Conservation (phyloP, 768 basidiomycete species). For the Pulveroboletus frians region DNA sequence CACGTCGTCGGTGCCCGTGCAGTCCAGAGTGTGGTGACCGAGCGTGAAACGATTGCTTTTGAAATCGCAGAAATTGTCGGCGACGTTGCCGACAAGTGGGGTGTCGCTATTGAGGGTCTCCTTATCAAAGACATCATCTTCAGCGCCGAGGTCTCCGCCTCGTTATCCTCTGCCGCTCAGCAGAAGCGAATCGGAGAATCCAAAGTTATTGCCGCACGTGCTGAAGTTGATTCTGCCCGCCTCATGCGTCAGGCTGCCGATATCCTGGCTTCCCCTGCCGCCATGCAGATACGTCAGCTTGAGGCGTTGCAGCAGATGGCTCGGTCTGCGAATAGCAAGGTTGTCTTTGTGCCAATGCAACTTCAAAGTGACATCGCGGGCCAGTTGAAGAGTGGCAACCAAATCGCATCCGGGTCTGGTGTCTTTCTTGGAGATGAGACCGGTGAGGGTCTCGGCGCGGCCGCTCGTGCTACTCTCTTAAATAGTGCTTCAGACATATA, state of each 20-base stretch:
- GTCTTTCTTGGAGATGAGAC: constrained; percentile 14
- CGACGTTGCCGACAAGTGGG: constrained; percentile 92
- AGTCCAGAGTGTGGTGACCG: constrained; percentile 94
- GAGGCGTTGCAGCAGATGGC: constrained; percentile 97
- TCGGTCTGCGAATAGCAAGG: constrained; percentile 81
- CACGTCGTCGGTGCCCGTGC: constrained; percentile 94
- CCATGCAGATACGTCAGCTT: constrained; percentile 97
- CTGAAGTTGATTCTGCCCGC: constrained; percentile 91
- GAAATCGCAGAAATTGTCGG: constrained; percentile 97
- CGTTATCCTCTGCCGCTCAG: constrained; percentile 91
- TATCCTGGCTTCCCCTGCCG: constrained; percentile 89
- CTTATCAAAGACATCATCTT: constrained; percentile 95
- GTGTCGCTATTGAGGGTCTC: constrained; percentile 94
- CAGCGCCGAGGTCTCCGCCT: constrained; percentile 82
- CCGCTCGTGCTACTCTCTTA: constrained; percentile 25
- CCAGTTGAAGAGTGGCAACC: constrained; percentile 34
- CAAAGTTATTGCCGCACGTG: constrained; percentile 93
- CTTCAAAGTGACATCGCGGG: constrained; percentile 67
- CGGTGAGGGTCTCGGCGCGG: constrained; percentile 22
- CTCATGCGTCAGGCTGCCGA: constrained; percentile 97
- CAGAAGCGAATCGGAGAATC: constrained; percentile 96
- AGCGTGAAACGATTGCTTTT: constrained; percentile 93
- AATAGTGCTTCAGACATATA: constrained; percentile 23
- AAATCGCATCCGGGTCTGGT: constrained; percentile 21
- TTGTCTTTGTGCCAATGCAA: constrained; percentile 93